phyloP scores from a whole-genome alignment of 768 basidiomycete genomes.

The Mycena kentingensis region DNA sequence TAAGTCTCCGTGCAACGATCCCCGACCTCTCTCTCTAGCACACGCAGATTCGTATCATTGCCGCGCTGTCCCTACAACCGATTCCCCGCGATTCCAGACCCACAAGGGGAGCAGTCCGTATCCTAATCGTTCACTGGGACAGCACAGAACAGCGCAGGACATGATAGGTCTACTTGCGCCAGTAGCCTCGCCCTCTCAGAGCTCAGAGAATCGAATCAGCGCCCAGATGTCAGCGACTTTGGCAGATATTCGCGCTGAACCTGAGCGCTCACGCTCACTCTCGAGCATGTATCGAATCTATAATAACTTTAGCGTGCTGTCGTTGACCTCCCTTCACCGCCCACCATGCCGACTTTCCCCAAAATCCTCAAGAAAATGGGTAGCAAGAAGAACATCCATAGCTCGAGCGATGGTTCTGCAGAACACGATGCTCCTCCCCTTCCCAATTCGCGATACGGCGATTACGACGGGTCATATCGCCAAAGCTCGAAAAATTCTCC shows the following conservation, averaged over 20 bases:
- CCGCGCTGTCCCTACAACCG: too few relatives aligned
- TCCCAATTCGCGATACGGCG: neutral
- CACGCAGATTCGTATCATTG: neutral
- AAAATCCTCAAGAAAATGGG: neutral
- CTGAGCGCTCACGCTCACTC: neutral
- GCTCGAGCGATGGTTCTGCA: neutral
- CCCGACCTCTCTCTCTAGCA: neutral
- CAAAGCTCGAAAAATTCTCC: neutral
- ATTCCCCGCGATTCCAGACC: neutral
- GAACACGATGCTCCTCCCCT: neutral
- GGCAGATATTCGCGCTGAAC: neutral
- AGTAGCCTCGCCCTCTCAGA: neutral
- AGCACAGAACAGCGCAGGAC: neutral
- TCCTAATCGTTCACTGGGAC: neutral
- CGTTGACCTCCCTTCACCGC: neutral
- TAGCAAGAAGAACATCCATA: neutral
- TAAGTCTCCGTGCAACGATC: neutral
- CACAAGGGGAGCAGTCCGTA: neutral
- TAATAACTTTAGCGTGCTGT: neutral
- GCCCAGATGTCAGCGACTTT: neutral
- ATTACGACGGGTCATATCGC: neutral
- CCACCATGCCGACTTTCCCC: slow-evolving; percentile 2
- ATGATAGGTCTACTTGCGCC: neutral
- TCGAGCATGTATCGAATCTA: neutral
- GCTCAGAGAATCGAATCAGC: neutral